Evolutionary conservation across 2,329 filamentous ascomycete species (phyloP).

Genomic region (Bipolaris zeicola): DNA sequence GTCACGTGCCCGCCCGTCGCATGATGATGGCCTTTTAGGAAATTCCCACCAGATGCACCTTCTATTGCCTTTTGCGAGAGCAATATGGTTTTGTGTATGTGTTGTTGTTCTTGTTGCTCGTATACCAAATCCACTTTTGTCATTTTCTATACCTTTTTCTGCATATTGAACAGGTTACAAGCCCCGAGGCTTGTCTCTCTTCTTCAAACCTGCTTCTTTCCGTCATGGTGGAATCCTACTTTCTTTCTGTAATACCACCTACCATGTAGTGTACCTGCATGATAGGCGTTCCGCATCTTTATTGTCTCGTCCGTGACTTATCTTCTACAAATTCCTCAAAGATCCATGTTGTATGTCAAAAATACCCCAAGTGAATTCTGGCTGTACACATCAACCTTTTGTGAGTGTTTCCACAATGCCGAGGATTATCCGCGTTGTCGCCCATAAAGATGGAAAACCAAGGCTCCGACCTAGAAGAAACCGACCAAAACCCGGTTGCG

Average conservation of each 20-base stretch:
- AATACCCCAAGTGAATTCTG: no score
- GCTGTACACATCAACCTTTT: no score
- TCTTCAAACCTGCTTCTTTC: no score
- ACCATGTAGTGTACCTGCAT: background rate
- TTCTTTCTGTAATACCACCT: background rate
- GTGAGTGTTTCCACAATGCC: no score
- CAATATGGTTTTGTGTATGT: background rate
- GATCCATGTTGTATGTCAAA: background rate
- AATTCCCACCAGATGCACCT: background rate
- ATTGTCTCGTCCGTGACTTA: background rate
- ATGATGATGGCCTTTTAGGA: background rate
- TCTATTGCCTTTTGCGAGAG: background rate
- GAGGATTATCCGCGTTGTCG: no score
- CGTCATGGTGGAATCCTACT: no score
- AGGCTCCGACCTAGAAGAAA: no score
- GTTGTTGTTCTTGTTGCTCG: background rate
- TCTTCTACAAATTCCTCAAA: background rate
- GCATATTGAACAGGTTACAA: no score
- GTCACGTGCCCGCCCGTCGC: background rate
- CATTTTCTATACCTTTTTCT: no score
- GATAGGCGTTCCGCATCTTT: background rate
- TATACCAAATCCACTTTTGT: background rate
- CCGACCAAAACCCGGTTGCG: no score
- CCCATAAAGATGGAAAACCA: no score
- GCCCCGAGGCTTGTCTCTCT: no score